These are phyloP conservation scores for Cladosporium sphaerospermum DNA, from an alignment of 2,329 filamentous ascomycete genomes.

Conservation along the genomic window DNA sequence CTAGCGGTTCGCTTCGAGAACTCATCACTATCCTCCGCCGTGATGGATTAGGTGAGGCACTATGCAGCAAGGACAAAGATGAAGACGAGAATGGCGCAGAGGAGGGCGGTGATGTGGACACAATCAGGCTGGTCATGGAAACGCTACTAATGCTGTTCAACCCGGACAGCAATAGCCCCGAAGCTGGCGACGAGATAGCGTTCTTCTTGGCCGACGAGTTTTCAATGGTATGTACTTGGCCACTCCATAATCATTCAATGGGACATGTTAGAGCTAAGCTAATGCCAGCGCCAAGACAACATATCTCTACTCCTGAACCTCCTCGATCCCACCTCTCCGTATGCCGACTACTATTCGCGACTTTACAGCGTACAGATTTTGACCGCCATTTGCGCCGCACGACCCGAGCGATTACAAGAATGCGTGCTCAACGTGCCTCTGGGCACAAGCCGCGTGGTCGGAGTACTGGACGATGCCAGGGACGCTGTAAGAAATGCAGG, in stretches of 20 bases:
- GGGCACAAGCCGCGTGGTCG: constrained; percentile 80
- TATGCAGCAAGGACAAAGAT: constrained; percentile 18
- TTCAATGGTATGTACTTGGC: constrained; percentile 59
- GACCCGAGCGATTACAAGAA: constrained; percentile 88
- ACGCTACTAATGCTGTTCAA: constrained; percentile 90
- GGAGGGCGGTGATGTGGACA: constrained; percentile 70
- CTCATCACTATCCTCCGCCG: constrained; percentile 79
- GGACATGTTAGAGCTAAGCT: constrained; percentile 40
- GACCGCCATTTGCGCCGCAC: constrained; percentile 73
- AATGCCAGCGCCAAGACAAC: constrained; percentile 78
- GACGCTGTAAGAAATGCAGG: constrained; percentile 85
- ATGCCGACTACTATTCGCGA: constrained; percentile 55
- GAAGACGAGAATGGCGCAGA: constrained; percentile 47
- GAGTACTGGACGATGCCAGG: constrained; percentile 72
- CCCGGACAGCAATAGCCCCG: constrained; percentile 60
- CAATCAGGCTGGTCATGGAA: constrained; percentile 89
- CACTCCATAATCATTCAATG: constrained; percentile 18
- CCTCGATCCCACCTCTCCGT: constrained; percentile 80
- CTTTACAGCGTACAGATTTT: constrained; percentile 88
- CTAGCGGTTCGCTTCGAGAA: constrained; percentile 82
- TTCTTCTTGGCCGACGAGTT: constrained; percentile 98
- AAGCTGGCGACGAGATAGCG: constrained; percentile 92
- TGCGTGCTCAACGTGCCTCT: constrained; percentile 84
- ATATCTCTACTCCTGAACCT: constrained; percentile 85
- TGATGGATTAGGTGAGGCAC: constrained; percentile 47